A percentile compares a stretch with the other conserved stretches of the same genome.
phyloP scores from a whole-genome alignment of 1,139 yeast genomes.

The Nakaseomyces sp. region DNA sequence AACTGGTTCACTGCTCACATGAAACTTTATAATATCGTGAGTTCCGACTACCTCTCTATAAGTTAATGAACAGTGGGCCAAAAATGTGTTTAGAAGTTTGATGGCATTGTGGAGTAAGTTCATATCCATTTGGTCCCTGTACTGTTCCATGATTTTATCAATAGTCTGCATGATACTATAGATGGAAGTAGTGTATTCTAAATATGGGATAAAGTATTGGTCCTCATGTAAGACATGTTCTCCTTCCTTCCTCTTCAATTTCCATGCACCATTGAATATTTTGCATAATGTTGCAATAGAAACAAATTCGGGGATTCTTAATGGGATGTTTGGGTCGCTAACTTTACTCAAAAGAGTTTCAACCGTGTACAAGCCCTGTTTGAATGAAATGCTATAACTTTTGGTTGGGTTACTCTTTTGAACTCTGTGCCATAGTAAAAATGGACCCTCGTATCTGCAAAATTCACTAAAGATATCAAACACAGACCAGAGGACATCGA shows the following conservation, averaged over 20 bases:
- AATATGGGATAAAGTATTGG: constrained; percentile 41
- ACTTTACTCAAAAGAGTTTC: constrained; percentile 39
- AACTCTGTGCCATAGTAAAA: constrained; percentile 47
- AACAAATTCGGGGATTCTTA: constrained; percentile 33
- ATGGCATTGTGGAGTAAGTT: constrained; percentile 30
- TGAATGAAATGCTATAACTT: constrained; percentile 60
- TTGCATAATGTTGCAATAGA: constrained; percentile 38
- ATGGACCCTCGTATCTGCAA: constrained; percentile 34
- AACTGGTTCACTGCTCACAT: constrained; percentile 41
- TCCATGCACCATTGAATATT: constrained; percentile 51
- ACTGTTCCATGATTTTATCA: constrained; percentile 33
- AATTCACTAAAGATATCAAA: constrained; percentile 39
- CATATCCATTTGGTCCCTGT: constrained; percentile 21
- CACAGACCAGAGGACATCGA: constrained; percentile 42
- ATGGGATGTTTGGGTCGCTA: constrained; percentile 24
- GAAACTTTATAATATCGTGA: constrained; percentile 32
- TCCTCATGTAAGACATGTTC: constrained; percentile 58
- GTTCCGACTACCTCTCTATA: constrained; percentile 22
- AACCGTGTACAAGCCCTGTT: constrained; percentile 49
- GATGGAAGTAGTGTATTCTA: constrained; percentile 41
- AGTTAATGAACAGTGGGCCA: constrained; percentile 22
- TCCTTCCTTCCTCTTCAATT: constrained; percentile 50
- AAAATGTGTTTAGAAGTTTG: constrained; percentile 32
- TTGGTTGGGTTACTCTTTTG: constrained; percentile 59
- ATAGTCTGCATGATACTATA: constrained; percentile 40